These are phyloP conservation scores for Jacaranda mimosifolia DNA, from an alignment of 257 asterid species.

Conservation along the genomic window DNA sequence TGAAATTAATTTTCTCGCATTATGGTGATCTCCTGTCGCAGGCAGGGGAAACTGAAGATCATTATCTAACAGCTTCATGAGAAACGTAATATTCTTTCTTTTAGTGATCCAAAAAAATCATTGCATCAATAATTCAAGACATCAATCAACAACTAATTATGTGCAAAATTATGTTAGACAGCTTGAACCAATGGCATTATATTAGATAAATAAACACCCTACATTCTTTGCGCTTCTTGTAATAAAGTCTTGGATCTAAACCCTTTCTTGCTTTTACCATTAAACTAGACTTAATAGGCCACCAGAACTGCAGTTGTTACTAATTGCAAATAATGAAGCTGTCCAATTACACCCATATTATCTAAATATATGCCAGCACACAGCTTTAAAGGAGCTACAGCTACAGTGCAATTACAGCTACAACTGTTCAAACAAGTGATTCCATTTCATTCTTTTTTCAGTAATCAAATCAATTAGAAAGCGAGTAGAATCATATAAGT, in stretches of 20 bases:
- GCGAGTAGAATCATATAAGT: background rate
- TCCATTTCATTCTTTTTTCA: background rate
- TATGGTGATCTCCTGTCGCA: conserved; percentile 30
- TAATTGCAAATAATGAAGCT: background rate
- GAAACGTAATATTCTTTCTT: background rate
- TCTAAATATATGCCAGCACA: background rate
- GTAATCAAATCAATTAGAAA: conserved; percentile 4
- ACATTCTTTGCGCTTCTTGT: background rate
- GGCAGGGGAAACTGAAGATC: background rate
- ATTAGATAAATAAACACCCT: conserved; percentile 9
- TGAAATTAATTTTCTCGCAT: conserved; percentile 37
- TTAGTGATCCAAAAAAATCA: background rate
- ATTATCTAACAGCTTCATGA: background rate
- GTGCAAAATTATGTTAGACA: background rate
- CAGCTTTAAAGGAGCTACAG: background rate
- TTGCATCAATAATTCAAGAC: background rate
- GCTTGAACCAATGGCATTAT: background rate
- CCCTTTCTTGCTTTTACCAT: background rate
- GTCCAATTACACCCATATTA: background rate
- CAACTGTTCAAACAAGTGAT: background rate
- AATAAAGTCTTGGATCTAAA: background rate
- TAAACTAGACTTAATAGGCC: background rate
- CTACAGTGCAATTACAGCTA: background rate
- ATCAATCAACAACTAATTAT: background rate
- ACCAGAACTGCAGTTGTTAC: background rate